phyloP scores from a whole-genome alignment of 495 filamentous ascomycete species.

The Glutinoglossum americanum region DNA sequence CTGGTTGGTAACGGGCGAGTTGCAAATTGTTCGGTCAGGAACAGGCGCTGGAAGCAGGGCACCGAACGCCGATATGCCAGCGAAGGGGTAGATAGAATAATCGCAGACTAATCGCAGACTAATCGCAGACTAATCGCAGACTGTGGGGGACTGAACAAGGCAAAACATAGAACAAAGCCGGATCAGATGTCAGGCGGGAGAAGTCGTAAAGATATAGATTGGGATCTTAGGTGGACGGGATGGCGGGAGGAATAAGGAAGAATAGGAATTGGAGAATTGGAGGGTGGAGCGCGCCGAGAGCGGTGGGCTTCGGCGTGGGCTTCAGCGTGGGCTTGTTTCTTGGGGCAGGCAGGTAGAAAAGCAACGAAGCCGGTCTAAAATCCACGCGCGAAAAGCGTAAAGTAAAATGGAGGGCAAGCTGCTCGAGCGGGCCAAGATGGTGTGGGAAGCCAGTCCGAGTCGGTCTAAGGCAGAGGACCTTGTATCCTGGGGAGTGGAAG shows the following conservation, averaged over 20 bases:
- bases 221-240: too few relatives aligned
- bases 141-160: too few relatives aligned
- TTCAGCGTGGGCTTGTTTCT: not conserved
- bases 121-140: not conserved
- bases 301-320: not conserved
- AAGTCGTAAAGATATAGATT: too few relatives aligned
- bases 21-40: not conserved
- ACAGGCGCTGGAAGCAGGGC: not conserved
- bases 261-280: too few relatives aligned
- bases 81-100: not conserved
- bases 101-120: not conserved
- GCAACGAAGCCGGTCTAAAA: not conserved
- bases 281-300: not conserved
- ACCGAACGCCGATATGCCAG: too few relatives aligned
- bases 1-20: not conserved
- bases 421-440: not conserved
- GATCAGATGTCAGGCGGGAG: too few relatives aligned
- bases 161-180: too few relatives aligned
- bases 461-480: not conserved
- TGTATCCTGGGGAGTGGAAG: too few relatives aligned
- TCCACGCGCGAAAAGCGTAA: not conserved
- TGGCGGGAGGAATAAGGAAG: too few relatives aligned
- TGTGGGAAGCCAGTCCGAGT: not conserved
- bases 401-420: not conserved
- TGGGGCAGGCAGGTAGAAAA: not conserved